Base-by-base conservation (phyloP, 2,329 filamentous ascomycete genomes). In the Dryadomyces quercivorus region DNA sequence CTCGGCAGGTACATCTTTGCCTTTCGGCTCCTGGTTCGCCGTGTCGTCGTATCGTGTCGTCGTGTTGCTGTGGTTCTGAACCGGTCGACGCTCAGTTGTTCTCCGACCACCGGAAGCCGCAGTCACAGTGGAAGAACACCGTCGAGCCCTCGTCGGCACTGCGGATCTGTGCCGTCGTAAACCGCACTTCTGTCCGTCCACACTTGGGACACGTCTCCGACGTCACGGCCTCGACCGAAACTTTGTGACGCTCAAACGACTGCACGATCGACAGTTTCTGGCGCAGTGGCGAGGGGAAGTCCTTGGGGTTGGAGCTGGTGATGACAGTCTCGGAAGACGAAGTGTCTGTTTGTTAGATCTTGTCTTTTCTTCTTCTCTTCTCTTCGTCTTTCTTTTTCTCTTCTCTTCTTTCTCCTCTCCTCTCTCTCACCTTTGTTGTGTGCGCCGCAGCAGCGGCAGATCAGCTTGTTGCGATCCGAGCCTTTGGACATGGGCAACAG, bases 111-210 rank as follows among this genome's bases (percentile, higher is more conserved):
- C 72, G 74, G 61, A 55, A 16, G 8, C 88, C 88, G 66, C 91
- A 96, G 56, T 90, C 82, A 71, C 91, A 96, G 57, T 78, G 85
- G 71, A 89, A 95, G 65, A 96, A 94, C 54, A 95, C 81, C 0
- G 92, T 96, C 60, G 85, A 88, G 58, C 93, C 93, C 80, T 97
- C 92, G 68, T 98, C 93, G 54, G 92, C 93, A 74, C 90, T 84
- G 62, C 92, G 85, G 63, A 95, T 73, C 68, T 98, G 93, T 57
- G 89, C 81, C 2, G 86, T 86, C 51, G 88, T 86, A 67, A 85
- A 97, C 62, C 83, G 86, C 69, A 97, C 89, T 66, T 95, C 85
- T 53, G 82, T 83, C 53, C 82, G 76, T 16, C 85, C 88, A 67
- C 93, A 97, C 63, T 89, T 84, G 48, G 85, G 80, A 66, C 93